phyloP scores from a whole-genome alignment of 2,329 filamentous ascomycete genomes.

The Fusarium transvaalense region DNA sequence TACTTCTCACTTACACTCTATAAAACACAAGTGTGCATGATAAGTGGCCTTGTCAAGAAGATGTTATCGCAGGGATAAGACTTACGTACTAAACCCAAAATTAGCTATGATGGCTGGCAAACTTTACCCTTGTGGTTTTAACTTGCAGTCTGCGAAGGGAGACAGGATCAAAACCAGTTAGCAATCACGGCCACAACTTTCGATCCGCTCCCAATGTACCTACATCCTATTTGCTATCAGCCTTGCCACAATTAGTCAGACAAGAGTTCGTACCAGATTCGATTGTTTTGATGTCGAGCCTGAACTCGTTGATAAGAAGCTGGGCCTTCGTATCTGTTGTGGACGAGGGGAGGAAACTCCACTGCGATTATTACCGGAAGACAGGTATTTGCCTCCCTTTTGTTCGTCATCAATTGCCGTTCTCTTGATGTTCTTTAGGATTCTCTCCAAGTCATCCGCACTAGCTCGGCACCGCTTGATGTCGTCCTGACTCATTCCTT shows the following conservation, averaged over 20 bases:
- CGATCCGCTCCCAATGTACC: conserved; percentile 1
- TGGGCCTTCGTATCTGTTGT: background rate
- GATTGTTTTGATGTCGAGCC: conserved; percentile 1
- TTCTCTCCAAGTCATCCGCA: background rate
- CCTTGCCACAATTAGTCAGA: background rate
- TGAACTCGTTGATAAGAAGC: background rate
- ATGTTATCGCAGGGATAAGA: background rate
- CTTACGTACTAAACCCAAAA: conserved; percentile 7
- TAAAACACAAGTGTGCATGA: background rate
- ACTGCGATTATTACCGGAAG: background rate
- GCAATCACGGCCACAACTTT: background rate
- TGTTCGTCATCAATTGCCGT: background rate
- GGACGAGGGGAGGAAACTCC: background rate
- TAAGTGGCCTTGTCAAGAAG: background rate
- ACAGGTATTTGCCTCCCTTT: conserved; percentile 11
- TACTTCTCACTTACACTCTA: conserved; percentile 6
- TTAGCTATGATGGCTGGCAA: background rate
- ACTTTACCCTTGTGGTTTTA: background rate
- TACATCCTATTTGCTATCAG: conserved; percentile 12
- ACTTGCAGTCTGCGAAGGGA: conserved; percentile 20
- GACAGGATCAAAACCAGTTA: background rate
- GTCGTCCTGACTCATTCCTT: background rate
- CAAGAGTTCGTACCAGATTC: conserved; percentile 8
- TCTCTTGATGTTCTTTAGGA: background rate
- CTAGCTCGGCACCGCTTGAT: conserved; percentile 5